phyloP scores from a whole-genome alignment of 2,329 filamentous ascomycete species.

The Pochonia chlamydosporia region DNA sequence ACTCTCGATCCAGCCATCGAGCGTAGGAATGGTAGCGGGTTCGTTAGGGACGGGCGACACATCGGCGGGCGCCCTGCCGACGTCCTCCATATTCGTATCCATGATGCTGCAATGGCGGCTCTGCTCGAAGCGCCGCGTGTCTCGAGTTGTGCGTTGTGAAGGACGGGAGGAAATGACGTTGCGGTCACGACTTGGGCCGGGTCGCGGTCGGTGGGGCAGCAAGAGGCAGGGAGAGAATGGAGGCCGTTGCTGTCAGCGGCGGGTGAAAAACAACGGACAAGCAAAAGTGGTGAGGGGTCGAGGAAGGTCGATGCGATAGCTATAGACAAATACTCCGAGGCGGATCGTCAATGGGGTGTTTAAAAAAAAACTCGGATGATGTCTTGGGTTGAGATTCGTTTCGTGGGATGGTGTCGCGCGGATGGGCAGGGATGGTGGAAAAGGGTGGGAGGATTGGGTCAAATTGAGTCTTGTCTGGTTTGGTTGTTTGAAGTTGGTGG shows the following conservation, averaged over 20 bases:
- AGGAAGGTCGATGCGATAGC: background rate
- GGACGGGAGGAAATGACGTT: constrained; percentile 24
- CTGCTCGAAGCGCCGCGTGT: constrained; percentile 14
- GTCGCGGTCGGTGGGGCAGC: constrained; percentile 14
- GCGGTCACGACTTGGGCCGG: constrained; percentile 18
- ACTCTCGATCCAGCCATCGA: constrained; percentile 98
- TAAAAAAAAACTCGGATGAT: background rate
- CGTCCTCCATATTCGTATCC: constrained; percentile 99
- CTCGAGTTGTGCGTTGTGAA: constrained; percentile 10
- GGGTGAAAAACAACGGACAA: background rate
- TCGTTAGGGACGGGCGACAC: constrained; percentile 68
- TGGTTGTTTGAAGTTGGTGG: background rate
- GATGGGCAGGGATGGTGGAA: constrained; percentile 7
- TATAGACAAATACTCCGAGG: background rate
- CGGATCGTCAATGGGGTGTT: background rate
- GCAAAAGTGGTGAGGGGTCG: background rate
- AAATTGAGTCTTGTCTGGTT: too few species aligned
- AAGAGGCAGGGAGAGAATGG: constrained; percentile 8
- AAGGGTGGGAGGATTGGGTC: constrained; percentile 1
- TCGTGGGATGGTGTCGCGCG: constrained; percentile 6
- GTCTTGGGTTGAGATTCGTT: background rate
- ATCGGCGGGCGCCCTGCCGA: constrained; percentile 77
- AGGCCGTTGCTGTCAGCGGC: constrained; percentile 1
- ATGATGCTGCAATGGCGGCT: constrained; percentile 40
- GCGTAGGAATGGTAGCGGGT: constrained; percentile 81